Evolutionary conservation across 208 protist genomes (phyloP).

Genomic region (Zelonia costaricensis): DNA sequence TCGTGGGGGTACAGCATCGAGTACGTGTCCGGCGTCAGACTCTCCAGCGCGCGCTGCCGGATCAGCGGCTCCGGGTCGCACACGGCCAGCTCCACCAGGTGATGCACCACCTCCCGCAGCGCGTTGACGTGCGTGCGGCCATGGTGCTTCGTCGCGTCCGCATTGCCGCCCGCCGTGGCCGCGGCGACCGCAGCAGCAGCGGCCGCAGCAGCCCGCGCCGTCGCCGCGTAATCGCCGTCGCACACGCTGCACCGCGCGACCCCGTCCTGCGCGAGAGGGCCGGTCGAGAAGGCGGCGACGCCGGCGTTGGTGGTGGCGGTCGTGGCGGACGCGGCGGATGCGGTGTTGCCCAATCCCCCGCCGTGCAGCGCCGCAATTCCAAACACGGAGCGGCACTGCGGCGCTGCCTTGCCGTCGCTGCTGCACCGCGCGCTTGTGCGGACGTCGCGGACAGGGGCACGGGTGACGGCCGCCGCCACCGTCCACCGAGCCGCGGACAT

Average conservation of each 20-base stretch:
- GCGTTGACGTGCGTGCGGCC: slow-evolving; percentile 70
- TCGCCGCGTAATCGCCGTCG: no score
- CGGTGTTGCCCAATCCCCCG: no score
- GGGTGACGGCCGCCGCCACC: slow-evolving; percentile 23
- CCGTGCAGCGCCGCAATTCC: no score
- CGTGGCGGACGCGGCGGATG: no score
- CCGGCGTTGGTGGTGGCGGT: no score
- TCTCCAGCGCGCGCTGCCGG: slow-evolving; percentile 55
- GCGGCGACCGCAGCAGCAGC: neutral
- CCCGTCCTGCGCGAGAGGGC: no score
- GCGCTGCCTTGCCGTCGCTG: neutral
- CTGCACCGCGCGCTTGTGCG: slow-evolving; percentile 9
- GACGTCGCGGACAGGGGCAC: slow-evolving; percentile 15
- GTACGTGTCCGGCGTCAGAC: slow-evolving; percentile 48
- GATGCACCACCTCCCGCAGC: slow-evolving; percentile 63
- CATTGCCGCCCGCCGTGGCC: neutral
- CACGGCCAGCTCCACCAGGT: slow-evolving; percentile 64
- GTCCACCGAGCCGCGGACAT: neutral
- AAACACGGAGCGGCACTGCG: slow-evolving; percentile 8
- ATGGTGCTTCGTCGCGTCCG: slow-evolving; percentile 33
- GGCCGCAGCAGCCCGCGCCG: no score
- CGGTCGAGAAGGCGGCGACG: no score
- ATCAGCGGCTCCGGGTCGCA: slow-evolving; percentile 71
- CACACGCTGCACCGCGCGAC: no score
- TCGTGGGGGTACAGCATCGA: slow-evolving; percentile 75